Evolutionary conservation across 345 rosid genomes (phyloP), one percentile per base, ranked within the genome.

Genomic region (Populus davidiana): DNA sequence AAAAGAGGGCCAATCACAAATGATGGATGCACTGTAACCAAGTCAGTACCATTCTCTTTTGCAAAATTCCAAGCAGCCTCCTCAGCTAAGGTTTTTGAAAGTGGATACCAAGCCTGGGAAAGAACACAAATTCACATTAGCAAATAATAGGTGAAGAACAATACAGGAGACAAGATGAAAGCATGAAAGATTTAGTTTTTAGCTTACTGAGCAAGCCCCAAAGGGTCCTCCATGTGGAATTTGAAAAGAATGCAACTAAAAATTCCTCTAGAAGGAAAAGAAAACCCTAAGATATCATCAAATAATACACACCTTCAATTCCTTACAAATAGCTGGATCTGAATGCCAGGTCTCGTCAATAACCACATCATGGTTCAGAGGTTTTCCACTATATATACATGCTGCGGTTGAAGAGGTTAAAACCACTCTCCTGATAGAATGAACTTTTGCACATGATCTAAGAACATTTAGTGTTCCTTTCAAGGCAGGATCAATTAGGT

Each of bases 1-100:
- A 77, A 63, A 49, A 13, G 68, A 70, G 80, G 80, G n/a, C 75
- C 80, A 71, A 77, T 77, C 25, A 59, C 65, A 38, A 77, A 20
- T 10, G 69, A 5, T 8, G 80, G 80, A 77, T 77, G 38, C 33
- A 77, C 29, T 44, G 49, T 33, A 29, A 70, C 63, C 62, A 77
- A 38, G 75, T 77, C 75, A 70, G 71, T 61, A 16, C 50, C 73
- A 35, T 77, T 70, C 11, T 77, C 75, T 44, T 70, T 62, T 70
- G 80, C 80, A 77, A 41, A 70, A 56, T 44, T 70, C 80, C 80
- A 70, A 43, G 75, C 75, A 61, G 75, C 75, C 70, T 77, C 70
- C 59, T 77, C 80, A 39, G 75, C 69, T 8, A 77, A 41, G 49
- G 75, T 77, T 71, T 77, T 77, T n/a, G 74, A 41, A 21, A 74